A percentile compares a stretch with the other conserved stretches of the same genome.
These are phyloP conservation scores for Daldinia grandis DNA, from an alignment of 495 filamentous ascomycete genomes.

Conservation along the genomic window DNA sequence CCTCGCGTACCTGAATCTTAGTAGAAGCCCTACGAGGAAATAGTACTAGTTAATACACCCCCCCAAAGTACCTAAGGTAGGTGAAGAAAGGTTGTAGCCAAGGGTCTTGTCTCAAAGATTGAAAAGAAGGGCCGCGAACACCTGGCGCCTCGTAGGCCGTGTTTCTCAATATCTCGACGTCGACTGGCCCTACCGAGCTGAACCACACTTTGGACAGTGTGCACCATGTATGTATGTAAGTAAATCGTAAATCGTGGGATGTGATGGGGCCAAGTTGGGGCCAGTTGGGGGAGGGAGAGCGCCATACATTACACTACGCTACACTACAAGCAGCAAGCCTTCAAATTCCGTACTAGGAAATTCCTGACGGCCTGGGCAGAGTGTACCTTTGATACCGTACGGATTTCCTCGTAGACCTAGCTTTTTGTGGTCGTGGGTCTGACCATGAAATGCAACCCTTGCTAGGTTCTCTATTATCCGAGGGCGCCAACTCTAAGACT, in stretches of 20 bases:
- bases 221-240: not conserved
- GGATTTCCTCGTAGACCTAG: constrained; percentile 26
- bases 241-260: not conserved
- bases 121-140: constrained; percentile 36
- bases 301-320: not conserved
- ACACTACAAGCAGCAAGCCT: constrained; percentile 7
- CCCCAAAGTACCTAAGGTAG: constrained; percentile 37
- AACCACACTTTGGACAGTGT: constrained; percentile 14
- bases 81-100: constrained; percentile 23
- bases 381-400: constrained; percentile 15
- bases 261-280: not conserved
- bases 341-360: constrained; percentile 30
- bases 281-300: constrained; percentile 1
- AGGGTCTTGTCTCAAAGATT: constrained; percentile 26
- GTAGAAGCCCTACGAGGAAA: constrained; percentile 21
- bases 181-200: constrained; percentile 21
- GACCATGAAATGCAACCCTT: constrained; percentile 35
- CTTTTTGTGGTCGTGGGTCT: constrained; percentile 36
- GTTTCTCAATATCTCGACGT: constrained; percentile 26
- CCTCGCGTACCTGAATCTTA: constrained; percentile 43
- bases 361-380: constrained; percentile 23
- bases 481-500: constrained; percentile 40
- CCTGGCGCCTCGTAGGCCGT: constrained; percentile 31
- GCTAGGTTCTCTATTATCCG: constrained; percentile 45
- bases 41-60: constrained; percentile 12